Evolutionary conservation across 2,329 filamentous ascomycete genomes (phyloP).

Genomic region (Pseudofabraea citricarpa): DNA sequence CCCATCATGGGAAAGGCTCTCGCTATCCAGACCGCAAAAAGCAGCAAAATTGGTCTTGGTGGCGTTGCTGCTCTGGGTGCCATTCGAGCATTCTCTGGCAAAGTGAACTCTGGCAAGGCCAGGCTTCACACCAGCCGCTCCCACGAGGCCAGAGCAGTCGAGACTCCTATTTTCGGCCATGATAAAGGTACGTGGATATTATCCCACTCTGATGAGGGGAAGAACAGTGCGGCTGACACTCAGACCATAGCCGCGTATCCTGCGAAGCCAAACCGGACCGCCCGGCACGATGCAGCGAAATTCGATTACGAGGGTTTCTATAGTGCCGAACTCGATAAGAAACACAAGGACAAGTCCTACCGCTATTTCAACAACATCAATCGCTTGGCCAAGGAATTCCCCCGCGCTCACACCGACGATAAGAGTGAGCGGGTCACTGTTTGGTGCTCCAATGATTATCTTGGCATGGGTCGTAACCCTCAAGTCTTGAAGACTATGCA

Average conservation of each 20-base stretch:
- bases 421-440: slow-evolving; percentile 87
- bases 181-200: slow-evolving; percentile 43
- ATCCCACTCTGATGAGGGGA: background rate
- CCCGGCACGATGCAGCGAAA: slow-evolving; percentile 40
- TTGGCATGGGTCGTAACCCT: slow-evolving; percentile 92
- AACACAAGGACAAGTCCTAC: slow-evolving; percentile 99
- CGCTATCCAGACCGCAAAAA: slow-evolving; percentile 70
- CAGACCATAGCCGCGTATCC: slow-evolving; percentile 10
- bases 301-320: slow-evolving; percentile 96
- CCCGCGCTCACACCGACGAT: slow-evolving; percentile 83
- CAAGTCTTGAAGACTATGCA: slow-evolving; percentile 90
- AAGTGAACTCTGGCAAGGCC: slow-evolving; percentile 56
- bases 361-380: slow-evolving; percentile 99
- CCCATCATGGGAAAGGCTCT: slow-evolving; percentile 98
- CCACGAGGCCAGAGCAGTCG: slow-evolving; percentile 74
- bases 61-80: slow-evolving; percentile 40
- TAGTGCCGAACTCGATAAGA: slow-evolving; percentile 84
- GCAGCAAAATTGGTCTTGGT: slow-evolving; percentile 36
- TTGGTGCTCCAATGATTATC: slow-evolving; percentile 99
- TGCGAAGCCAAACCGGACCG: slow-evolving; percentile 15
- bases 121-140: slow-evolving; percentile 76
- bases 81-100: slow-evolving; percentile 46
- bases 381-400: slow-evolving; percentile 91
- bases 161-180: slow-evolving; percentile 45
- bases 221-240: no score